Evolutionary conservation across 352 stramenopile genomes (phyloP).

Genomic region (Globisporangium polare): DNA sequence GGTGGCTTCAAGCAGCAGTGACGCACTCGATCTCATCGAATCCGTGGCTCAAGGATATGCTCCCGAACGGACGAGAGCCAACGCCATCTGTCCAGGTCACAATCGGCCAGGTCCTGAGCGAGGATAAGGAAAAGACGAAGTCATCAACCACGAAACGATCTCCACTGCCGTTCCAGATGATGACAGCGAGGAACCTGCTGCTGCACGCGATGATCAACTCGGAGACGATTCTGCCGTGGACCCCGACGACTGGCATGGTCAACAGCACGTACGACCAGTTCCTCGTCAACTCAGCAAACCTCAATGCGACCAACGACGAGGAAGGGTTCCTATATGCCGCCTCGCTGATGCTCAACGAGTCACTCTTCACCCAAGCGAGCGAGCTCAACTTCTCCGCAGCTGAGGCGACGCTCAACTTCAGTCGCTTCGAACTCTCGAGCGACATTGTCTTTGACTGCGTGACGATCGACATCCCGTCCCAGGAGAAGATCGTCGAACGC

Average conservation of each 20-base stretch:
- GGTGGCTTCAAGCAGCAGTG: conserved; percentile 26
- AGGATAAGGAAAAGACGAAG: not conserved
- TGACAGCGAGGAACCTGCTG: conserved; percentile 26
- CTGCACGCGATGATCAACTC: conserved; percentile 27
- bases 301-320: not conserved
- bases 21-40: conserved; percentile 32
- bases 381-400: conserved; percentile 14
- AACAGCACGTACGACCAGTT: conserved; percentile 20
- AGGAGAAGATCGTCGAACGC: conserved; percentile 15
- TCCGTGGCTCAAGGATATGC: conserved; percentile 30
- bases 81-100: conserved; percentile 15
- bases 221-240: conserved; percentile 17
- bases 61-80: conserved; percentile 19
- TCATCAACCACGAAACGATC: not conserved
- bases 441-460: conserved; percentile 35
- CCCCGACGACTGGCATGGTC: not conserved
- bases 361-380: conserved; percentile 6
- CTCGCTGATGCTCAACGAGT: conserved; percentile 13
- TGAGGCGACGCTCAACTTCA: conserved; percentile 25
- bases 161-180: conserved; percentile 15
- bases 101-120: conserved; percentile 7
- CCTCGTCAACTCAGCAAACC: not conserved
- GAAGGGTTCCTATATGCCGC: conserved; percentile 12
- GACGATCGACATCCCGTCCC: conserved; percentile 39
- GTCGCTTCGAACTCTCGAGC: conserved; percentile 21